Evolutionary conservation across 2,329 filamentous ascomycete species (phyloP), one percentile per base, ranked within the genome.

Genomic region (Cordyceps fumosorosea): DNA sequence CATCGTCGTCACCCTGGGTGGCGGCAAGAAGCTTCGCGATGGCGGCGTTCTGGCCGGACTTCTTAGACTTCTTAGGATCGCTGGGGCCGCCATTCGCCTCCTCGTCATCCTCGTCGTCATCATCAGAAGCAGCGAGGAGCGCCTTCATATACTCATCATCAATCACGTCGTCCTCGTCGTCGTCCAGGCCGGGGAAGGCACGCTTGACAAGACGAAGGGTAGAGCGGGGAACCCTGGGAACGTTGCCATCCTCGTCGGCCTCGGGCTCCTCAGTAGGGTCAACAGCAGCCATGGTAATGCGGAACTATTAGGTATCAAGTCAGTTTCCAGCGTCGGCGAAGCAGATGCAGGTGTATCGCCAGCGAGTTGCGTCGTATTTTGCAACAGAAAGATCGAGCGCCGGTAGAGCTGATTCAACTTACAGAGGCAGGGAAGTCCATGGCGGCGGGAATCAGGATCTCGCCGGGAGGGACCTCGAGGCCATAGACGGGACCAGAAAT

Each of bases 211-310:
- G 83, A 80, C 95, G 96, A 71, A 99, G 81, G 57, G 95, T 99
- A 60, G 95, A 89, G 69, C 93, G 89, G 69, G 88, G 84, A 65
- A 86, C 77, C 63, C 78, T 76, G 69, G 84, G 84, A 64, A 84
- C 76, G 71, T 87, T 85, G 69, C 81, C 83, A 58, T 84, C 82
- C 63, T 82, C 81, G 68, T 88, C 86, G 63, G 81, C 81, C 75
- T 91, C 84, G 42, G 87, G 83, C 69, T 86, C 82, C 70, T 90
- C 90, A 71, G 86, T 91, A 63, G 95, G 95, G 75, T 99, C 93
- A 75, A 99, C 89, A 67, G 95, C 95, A 71, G 96, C 95, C 95
- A 99, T 99, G 71, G 93, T 98, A 73, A 99, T 91, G 75, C 91
- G 91, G 80, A 97, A 96, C 93, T 96, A 71, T 32, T 47, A 60